Evolutionary conservation across 164 flowering plant genomes (phyloP).

Genomic region (Dillenia suffruticosa): DNA sequence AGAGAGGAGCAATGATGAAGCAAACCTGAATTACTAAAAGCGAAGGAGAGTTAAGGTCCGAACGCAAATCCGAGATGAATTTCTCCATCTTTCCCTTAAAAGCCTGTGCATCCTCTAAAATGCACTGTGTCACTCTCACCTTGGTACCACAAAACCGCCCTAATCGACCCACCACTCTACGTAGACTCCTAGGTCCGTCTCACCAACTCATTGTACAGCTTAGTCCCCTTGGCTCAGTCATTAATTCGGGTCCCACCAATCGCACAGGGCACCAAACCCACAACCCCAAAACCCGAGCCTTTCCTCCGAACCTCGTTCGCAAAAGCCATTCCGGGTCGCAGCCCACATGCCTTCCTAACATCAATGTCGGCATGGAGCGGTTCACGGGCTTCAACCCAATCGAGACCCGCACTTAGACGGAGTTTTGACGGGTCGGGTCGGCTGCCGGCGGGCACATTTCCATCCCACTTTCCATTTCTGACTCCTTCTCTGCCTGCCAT

Average conservation of each 20-base stretch:
- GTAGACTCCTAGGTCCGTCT: conserved; percentile 36
- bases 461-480: conserved; percentile 27
- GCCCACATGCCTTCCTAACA: conserved; percentile 62
- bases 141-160: conserved; percentile 72
- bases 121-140: conserved; percentile 65
- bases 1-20: not conserved
- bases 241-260: conserved; percentile 65
- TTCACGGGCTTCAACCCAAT: conserved; percentile 69
- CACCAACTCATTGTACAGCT: conserved; percentile 44
- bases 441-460: conserved; percentile 31
- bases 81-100: conserved; percentile 37
- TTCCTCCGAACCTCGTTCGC: conserved; percentile 41
- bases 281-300: not conserved
- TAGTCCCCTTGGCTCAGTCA: conserved; percentile 54
- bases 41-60: conserved; percentile 41
- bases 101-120: conserved; percentile 31
- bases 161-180: conserved; percentile 37
- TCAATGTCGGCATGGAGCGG: conserved; percentile 91
- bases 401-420: conserved; percentile 57
- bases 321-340: conserved; percentile 87
- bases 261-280: conserved; percentile 63
- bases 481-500: conserved; percentile 70
- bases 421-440: conserved; percentile 33
- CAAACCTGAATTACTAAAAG: conserved; percentile 63
- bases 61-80: conserved; percentile 34